These are phyloP conservation scores for Furcasterigmium sp. DNA, from an alignment of 2,329 filamentous ascomycete species.

Conservation along the genomic window DNA sequence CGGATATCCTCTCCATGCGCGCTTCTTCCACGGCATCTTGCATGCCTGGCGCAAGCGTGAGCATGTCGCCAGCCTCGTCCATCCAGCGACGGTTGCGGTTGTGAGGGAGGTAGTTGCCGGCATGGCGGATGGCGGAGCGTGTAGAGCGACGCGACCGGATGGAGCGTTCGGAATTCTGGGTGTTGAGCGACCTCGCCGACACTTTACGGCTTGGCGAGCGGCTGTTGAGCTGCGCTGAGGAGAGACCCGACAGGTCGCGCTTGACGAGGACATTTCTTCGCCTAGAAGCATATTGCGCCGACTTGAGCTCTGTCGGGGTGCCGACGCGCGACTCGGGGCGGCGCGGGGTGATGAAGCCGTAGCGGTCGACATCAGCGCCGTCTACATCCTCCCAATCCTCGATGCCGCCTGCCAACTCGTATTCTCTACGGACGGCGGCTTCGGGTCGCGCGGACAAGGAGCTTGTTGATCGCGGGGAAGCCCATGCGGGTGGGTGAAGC, in stretches of 20 bases:
- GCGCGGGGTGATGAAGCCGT: conserved; percentile 57
- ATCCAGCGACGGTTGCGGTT: conserved; percentile 56
- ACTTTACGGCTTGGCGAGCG: conserved; percentile 48
- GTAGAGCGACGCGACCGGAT: conserved; percentile 46
- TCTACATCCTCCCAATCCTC: conserved; percentile 65
- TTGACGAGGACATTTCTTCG: conserved; percentile 40
- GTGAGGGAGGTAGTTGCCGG: conserved; percentile 54
- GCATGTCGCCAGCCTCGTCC: conserved; percentile 64
- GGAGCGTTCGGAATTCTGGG: conserved; percentile 48
- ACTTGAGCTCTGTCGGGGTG: conserved; percentile 34
- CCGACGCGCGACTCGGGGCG: conserved; percentile 31
- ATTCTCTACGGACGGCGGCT: conserved; percentile 25
- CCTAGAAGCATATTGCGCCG: conserved; percentile 38
- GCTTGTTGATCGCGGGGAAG: conserved; percentile 35
- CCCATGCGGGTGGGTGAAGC: conserved; percentile 23
- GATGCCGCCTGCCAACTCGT: conserved; percentile 51
- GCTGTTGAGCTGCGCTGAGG: conserved; percentile 24
- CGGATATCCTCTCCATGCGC: conserved; percentile 44
- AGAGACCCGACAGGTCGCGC: conserved; percentile 29
- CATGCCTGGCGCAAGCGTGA: conserved; percentile 53
- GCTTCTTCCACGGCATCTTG: conserved; percentile 52
- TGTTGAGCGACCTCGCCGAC: conserved; percentile 54
- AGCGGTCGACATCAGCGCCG: conserved; percentile 58
- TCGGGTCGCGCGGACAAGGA: conserved; percentile 39
- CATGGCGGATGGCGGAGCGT: conserved; percentile 50